These are phyloP conservation scores for Acacia crassicarpa DNA, from an alignment of 306 rosid genomes.

Conservation along the genomic window DNA sequence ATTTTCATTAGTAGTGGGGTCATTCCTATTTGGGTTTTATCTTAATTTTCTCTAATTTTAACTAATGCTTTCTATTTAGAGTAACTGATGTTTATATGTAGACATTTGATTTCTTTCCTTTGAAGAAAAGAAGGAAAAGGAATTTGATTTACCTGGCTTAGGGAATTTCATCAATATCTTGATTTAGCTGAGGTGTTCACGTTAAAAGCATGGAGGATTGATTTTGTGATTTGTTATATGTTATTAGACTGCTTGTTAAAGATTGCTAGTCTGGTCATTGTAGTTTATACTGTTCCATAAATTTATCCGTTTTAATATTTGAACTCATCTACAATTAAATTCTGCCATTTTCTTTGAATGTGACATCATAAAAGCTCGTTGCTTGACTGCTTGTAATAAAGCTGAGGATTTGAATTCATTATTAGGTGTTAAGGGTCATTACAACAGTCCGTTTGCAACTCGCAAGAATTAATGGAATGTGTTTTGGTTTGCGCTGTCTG, in stretches of 20 bases:
- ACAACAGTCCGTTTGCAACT: neutral
- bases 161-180: neutral
- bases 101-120: neutral
- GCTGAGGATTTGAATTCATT: too few relatives aligned
- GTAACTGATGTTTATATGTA: too few relatives aligned
- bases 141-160: neutral
- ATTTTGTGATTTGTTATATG: too few relatives aligned
- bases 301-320: neutral
- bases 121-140: neutral
- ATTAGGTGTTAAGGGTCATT: neutral
- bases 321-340: neutral
- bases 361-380: too few relatives aligned
- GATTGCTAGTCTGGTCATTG: neutral
- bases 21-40: too few relatives aligned
- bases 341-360: too few relatives aligned
- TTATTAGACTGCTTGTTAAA: too few relatives aligned
- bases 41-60: too few relatives aligned
- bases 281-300: neutral
- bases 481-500: neutral
- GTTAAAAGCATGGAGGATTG: neutral
- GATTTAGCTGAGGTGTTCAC: neutral
- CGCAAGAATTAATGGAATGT: neutral
- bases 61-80: too few relatives aligned
- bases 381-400: too few relatives aligned
- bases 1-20: too few relatives aligned